These are phyloP conservation scores for Mucor racemosus DNA, from an alignment of 371 early-diverging fungal species.

Conservation along the genomic window DNA sequence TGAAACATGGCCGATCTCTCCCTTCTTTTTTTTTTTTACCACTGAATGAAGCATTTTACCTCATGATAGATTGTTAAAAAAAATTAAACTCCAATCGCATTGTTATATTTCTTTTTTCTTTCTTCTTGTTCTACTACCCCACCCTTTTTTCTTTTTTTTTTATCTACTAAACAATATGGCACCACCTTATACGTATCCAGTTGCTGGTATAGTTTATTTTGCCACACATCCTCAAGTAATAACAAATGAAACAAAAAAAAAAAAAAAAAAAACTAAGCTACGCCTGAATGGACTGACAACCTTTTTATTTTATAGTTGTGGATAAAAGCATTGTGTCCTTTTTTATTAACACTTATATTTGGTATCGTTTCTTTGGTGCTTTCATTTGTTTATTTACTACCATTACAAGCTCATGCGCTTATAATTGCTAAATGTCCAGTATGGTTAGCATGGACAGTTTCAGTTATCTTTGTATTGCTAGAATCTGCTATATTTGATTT, in stretches of 20 bases:
- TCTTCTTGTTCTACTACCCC: slow-evolving; percentile 2
- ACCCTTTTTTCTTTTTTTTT: slow-evolving; percentile 3
- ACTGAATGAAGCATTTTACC: slow-evolving; percentile 2
- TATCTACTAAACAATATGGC: slow-evolving; percentile 18
- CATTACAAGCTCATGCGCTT: slow-evolving; percentile 61
- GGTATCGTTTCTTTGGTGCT: slow-evolving; percentile 44
- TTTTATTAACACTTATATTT: slow-evolving; percentile 43
- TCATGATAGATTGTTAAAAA: not conserved
- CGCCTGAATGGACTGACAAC: slow-evolving; percentile 29
- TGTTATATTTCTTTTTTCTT: not conserved
- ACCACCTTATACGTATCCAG: slow-evolving; percentile 56
- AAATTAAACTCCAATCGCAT: slow-evolving; percentile 5
- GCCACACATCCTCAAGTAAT: slow-evolving; percentile 55
- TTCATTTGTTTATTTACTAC: slow-evolving; percentile 45
- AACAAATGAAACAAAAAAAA: not conserved
- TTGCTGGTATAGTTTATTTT: slow-evolving; percentile 53
- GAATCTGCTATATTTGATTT: slow-evolving; percentile 58
- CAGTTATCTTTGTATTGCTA: slow-evolving; percentile 58
- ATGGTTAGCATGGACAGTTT: slow-evolving; percentile 61
- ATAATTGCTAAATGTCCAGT: slow-evolving; percentile 59
- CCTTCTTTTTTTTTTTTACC: not conserved
- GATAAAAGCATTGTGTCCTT: slow-evolving; percentile 49
- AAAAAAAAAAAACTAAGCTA: not conserved
- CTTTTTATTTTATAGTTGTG: slow-evolving; percentile 51
- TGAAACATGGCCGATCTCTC: slow-evolving; percentile 1